Percentiles rank a stretch among this genome's conserved stretches.
phyloP scores from a whole-genome alignment of 2,329 filamentous ascomycete species.

The Didymella sp. region DNA sequence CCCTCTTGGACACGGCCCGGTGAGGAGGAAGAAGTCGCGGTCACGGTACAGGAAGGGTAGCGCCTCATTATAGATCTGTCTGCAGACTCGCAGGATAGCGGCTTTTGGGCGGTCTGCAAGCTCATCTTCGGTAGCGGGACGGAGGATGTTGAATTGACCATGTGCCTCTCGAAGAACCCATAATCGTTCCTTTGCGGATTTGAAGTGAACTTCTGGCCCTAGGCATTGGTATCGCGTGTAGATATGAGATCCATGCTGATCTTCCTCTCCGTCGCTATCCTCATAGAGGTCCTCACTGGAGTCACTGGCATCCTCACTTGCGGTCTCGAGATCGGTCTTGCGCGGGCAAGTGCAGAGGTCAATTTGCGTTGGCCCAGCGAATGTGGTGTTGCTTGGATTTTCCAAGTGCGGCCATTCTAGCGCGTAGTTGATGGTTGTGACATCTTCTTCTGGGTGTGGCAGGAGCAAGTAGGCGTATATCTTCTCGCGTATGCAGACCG shows the following conservation, averaged over 20 bases:
- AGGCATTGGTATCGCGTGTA: conserved; percentile 41
- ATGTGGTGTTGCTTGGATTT: conserved; percentile 42
- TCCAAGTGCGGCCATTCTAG: conserved; percentile 39
- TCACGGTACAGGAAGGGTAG: conserved; percentile 36
- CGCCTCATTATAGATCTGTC: conserved; percentile 33
- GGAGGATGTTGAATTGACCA: conserved; percentile 41
- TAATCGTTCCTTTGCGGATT: conserved; percentile 26
- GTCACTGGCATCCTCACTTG: background rate
- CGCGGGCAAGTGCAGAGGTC: conserved; percentile 37
- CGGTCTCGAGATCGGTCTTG: background rate
- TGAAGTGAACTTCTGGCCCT: conserved; percentile 34
- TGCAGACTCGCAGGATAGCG: conserved; percentile 26
- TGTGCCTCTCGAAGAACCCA: conserved; percentile 37
- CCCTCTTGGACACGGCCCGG: conserved; percentile 42
- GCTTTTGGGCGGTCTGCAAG: conserved; percentile 18
- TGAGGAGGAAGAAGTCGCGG: conserved; percentile 38
- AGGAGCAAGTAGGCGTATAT: conserved; percentile 36
- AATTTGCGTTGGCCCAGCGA: conserved; percentile 35
- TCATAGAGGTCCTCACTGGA: background rate
- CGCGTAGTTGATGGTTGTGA: conserved; percentile 47
- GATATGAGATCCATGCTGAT: conserved; percentile 30
- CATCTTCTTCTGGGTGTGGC: conserved; percentile 44
- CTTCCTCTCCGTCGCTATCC: background rate
- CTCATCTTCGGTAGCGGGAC: conserved; percentile 34
- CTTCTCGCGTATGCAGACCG: conserved; percentile 2